Evolutionary conservation across 805 yeast genomes (phyloP).

Genomic region (Pichia californica): DNA sequence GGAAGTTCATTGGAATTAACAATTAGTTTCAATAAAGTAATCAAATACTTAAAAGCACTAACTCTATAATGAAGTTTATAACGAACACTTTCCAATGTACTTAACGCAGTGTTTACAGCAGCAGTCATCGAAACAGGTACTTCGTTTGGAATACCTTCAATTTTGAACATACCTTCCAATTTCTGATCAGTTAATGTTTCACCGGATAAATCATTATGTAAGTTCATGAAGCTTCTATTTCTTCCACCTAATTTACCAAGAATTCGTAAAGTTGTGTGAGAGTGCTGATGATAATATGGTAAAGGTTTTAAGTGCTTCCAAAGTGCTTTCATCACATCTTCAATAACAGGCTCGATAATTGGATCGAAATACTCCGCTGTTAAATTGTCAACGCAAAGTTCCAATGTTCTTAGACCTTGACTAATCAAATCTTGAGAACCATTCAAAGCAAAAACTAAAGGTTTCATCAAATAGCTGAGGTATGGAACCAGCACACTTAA

Average conservation of each 20-base stretch:
- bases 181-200: constrained; percentile 55
- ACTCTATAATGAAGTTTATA: constrained; percentile 60
- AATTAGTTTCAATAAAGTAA: constrained; percentile 59
- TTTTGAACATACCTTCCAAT: constrained; percentile 57
- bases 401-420: constrained; percentile 92
- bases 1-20: constrained; percentile 51
- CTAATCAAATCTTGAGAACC: constrained; percentile 88
- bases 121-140: constrained; percentile 77
- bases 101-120: constrained; percentile 73
- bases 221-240: constrained; percentile 76
- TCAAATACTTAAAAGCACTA: constrained; percentile 70
- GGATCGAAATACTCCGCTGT: constrained; percentile 98
- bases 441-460: constrained; percentile 83
- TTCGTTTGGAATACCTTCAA: constrained; percentile 59
- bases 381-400: constrained; percentile 89
- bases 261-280: constrained; percentile 89
- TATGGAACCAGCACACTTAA: constrained; percentile 92
- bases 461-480: constrained; percentile 79
- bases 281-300: constrained; percentile 91
- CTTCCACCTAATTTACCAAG: constrained; percentile 96
- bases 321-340: constrained; percentile 87
- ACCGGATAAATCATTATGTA: constrained; percentile 59
- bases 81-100: constrained; percentile 62
- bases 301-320: constrained; percentile 89
- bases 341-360: constrained; percentile 91